phyloP scores from a whole-genome alignment of 306 rosid species.

The Vachellia pachyceras region DNA sequence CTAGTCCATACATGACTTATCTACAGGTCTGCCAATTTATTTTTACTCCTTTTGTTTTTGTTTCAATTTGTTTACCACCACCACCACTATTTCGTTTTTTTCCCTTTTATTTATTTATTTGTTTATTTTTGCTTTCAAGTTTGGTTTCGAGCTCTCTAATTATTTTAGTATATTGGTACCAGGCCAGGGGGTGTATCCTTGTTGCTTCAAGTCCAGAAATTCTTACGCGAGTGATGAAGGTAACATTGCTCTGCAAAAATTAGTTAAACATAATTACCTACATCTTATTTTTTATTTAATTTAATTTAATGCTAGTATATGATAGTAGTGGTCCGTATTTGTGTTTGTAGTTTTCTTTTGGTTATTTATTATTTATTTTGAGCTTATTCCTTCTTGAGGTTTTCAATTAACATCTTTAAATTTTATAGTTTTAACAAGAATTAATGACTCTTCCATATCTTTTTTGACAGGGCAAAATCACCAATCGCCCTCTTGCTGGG shows the following conservation, averaged over 20 bases:
- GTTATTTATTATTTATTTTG: neutral
- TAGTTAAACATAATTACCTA: slow-evolving; percentile 10
- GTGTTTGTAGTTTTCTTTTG: slow-evolving; percentile 8
- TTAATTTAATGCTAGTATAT: slow-evolving; percentile 2
- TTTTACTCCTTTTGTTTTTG: neutral
- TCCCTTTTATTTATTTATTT: no score
- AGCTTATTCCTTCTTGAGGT: slow-evolving; percentile 15
- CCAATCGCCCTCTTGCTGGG: slow-evolving; percentile 98
- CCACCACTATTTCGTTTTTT: no score
- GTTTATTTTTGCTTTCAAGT: slow-evolving; percentile 8
- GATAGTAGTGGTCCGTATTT: slow-evolving; percentile 25
- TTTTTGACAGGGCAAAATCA: slow-evolving; percentile 64
- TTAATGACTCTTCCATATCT: slow-evolving; percentile 34
- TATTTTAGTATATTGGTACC: slow-evolving; percentile 40
- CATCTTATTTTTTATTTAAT: slow-evolving; percentile 3
- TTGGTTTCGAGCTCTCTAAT: slow-evolving; percentile 24
- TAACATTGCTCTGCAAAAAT: slow-evolving; percentile 27
- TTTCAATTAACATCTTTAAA: neutral
- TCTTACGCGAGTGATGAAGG: slow-evolving; percentile 95
- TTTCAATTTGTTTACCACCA: no score
- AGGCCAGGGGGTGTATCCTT: slow-evolving; percentile 97
- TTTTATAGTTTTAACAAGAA: slow-evolving; percentile 27
- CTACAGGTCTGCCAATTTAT: slow-evolving; percentile 68
- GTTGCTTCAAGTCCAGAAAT: slow-evolving; percentile 99
- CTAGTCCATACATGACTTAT: slow-evolving; percentile 97